Evolutionary conservation across 169 alveolate genomes (phyloP).

Genomic region (Plasmodium yoelii): DNA sequence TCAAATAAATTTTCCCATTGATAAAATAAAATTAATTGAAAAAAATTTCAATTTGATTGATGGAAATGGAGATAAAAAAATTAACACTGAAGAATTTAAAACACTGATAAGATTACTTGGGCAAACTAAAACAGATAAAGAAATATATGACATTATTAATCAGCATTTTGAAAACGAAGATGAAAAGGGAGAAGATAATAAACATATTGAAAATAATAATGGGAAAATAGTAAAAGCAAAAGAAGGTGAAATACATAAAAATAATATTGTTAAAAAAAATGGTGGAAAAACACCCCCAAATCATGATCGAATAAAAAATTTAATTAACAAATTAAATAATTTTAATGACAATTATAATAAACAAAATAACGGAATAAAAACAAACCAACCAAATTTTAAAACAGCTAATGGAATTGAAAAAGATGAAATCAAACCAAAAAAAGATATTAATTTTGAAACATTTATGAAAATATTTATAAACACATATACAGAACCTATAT

Average conservation of each 20-base stretch:
- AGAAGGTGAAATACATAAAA: not conserved
- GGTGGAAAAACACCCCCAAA: not conserved
- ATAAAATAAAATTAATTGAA: slow-evolving; percentile 46
- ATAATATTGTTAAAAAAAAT: slow-evolving; percentile 15
- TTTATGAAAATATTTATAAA: slow-evolving; percentile 59
- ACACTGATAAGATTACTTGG: slow-evolving; percentile 57
- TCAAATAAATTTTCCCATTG: slow-evolving; percentile 32
- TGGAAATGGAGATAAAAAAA: slow-evolving; percentile 49
- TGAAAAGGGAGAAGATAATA: slow-evolving; percentile 9
- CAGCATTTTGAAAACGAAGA: slow-evolving; percentile 44
- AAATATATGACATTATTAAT: slow-evolving; percentile 32
- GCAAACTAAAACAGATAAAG: slow-evolving; percentile 68
- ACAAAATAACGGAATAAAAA: not conserved
- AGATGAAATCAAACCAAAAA: slow-evolving; percentile 30
- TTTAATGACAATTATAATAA: slow-evolving; percentile 11
- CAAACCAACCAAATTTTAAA: not conserved
- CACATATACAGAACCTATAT: slow-evolving; percentile 64
- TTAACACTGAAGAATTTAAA: slow-evolving; percentile 45
- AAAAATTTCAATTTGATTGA: slow-evolving; percentile 67
- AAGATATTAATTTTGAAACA: slow-evolving; percentile 58
- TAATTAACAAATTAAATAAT: slow-evolving; percentile 27
- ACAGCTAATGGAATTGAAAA: not conserved
- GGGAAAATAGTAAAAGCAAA: not conserved
- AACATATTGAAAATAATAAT: not conserved
- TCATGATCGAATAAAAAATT: slow-evolving; percentile 37